Conservation (phyloP, 352 stramenopile genomes). For the Halophytophthora batemanensis region DNA sequence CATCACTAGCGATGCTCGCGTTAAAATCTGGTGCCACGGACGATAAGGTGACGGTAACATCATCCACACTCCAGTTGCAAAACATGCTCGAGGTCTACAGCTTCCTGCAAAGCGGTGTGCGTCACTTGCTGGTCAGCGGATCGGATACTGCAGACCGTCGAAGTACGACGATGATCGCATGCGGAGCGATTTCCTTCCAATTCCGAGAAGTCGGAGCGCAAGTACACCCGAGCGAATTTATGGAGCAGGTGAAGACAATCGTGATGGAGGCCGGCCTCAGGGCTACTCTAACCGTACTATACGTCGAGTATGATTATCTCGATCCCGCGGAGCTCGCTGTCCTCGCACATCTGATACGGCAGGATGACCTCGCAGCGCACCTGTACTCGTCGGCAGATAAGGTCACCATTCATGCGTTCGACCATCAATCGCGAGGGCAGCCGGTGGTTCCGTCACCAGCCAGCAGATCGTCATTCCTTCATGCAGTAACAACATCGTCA, state of each 20-base stretch:
- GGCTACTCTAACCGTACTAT: conserved; percentile 48
- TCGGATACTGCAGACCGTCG: conserved; percentile 37
- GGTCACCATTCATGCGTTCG: conserved; percentile 39
- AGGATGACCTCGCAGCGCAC: conserved; percentile 38
- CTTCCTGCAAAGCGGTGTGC: conserved; percentile 40
- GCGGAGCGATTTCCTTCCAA: conserved; percentile 48
- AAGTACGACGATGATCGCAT: conserved; percentile 47
- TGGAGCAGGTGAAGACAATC: conserved; percentile 43
- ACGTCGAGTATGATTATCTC: conserved; percentile 54
- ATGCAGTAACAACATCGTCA: conserved; percentile 1
- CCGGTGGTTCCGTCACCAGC: conserved; percentile 1
- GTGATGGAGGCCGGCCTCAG: conserved; percentile 51
- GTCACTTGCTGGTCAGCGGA: conserved; percentile 41
- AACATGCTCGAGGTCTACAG: conserved; percentile 52
- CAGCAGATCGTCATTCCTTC: conserved; percentile 18
- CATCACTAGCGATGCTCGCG: conserved; percentile 23
- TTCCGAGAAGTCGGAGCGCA: conserved; percentile 41
- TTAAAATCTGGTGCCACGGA: conserved; percentile 24
- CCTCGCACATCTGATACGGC: conserved; percentile 37
- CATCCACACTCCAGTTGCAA: conserved; percentile 38
- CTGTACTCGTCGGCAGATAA: conserved; percentile 53
- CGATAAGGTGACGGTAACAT: conserved; percentile 24
- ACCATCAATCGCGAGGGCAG: conserved; percentile 28
- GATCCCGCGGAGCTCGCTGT: conserved; percentile 27
- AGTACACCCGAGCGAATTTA: conserved; percentile 28